Conservation (phyloP, 1,139 yeast species). For the Hyphopichia khmerensis region DNA sequence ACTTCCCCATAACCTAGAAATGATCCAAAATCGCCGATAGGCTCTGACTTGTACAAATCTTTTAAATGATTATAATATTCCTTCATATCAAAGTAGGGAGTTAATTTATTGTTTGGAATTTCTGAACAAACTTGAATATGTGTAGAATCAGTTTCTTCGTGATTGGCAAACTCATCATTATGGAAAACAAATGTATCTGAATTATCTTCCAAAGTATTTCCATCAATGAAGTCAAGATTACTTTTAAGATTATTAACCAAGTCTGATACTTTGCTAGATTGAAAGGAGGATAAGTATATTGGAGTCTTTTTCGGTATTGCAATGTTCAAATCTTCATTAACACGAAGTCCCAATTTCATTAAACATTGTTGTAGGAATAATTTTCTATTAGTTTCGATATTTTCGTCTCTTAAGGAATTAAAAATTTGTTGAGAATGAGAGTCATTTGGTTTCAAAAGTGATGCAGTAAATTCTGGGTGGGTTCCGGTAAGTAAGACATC, state of each 20-base stretch:
- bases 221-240: constrained; percentile 43
- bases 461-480: constrained; percentile 84
- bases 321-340: constrained; percentile 48
- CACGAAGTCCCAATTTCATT: constrained; percentile 62
- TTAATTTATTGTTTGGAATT: constrained; percentile 47
- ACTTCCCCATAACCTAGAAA: constrained; percentile 79
- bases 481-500: constrained; percentile 77
- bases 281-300: constrained; percentile 41
- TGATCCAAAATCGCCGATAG: constrained; percentile 51
- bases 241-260: constrained; percentile 29
- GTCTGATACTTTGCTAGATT: constrained; percentile 19
- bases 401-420: constrained; percentile 29
- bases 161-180: constrained; percentile 20
- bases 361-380: constrained; percentile 58
- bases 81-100: constrained; percentile 72
- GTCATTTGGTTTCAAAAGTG: constrained; percentile 34
- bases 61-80: constrained; percentile 53
- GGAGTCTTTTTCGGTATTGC: constrained; percentile 74
- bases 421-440: constrained; percentile 37
- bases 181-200: constrained; percentile 55
- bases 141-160: constrained; percentile 47
- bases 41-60: constrained; percentile 21
- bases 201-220: constrained; percentile 47
- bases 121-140: constrained; percentile 44
- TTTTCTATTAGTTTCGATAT: constrained; percentile 47